Base-by-base conservation (phyloP, 331 rosid species). In the Quercus phellos region DNA sequence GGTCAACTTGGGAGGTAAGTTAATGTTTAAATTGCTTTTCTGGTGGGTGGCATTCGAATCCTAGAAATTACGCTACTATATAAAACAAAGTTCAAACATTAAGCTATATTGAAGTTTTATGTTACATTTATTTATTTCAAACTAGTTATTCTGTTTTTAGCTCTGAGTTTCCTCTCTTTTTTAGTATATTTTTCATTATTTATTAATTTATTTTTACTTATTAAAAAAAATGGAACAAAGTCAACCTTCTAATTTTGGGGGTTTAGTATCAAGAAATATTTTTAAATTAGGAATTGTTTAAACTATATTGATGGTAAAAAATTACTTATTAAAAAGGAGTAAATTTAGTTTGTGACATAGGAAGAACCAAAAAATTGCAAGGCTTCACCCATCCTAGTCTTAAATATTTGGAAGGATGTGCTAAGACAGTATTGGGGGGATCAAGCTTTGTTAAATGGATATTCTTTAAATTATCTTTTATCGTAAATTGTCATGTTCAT, bases 1-100 rank as follows among this genome's bases (percentile, higher is more conserved):
- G 95, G 92, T 79, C 96, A 89, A 80, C 93, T 94, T 79, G 97
- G 97, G 86, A 90, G 97, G 98, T 92, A 87, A 77, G 32, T 64
- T 72, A 46, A 70, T 60, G 10, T 21, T 60, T 81, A 63, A 30
- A 72, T 50, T 72, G n/a, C 54, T 59, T 79, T 53, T 17, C 4
- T 30, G 16, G 34, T 34, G 27, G 22, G 14, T 66, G 22, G 21
- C 51, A 17, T 32, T 27, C 10, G 27, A 34, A 16, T 66, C 30
- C 35, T 32, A 17, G 51, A 66, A 32, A 34, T 34, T 66, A n/a
- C 0, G 18, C 70, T 22, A 3, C 14, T 6, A 12, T 66, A 4
- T 66, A 26, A 4, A 18, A 34, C 5, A 34, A 1, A 32, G 22
- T 34, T 38, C 46, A 38, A 38, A 38, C 46, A 7, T 38, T 38